phyloP scores from a whole-genome alignment of 805 yeast species.

The Zygoascus tannicola region DNA sequence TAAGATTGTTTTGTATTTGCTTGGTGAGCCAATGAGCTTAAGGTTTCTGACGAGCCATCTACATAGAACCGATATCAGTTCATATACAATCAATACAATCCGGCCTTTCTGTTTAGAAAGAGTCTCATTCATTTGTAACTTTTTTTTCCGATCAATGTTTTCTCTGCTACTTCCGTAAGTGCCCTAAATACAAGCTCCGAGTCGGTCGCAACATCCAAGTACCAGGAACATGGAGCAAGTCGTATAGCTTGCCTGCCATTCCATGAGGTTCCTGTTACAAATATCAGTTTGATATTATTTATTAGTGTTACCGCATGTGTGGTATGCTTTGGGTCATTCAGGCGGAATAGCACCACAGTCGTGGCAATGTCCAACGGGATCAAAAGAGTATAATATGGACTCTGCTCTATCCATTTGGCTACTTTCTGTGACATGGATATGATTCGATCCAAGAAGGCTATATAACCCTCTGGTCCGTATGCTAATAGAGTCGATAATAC shows the following conservation, averaged over 20 bases:
- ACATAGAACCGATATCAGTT: too few relatives aligned
- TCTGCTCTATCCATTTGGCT: slow-evolving; percentile 10
- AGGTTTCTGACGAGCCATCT: too few relatives aligned
- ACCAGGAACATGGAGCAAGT: slow-evolving; percentile 20
- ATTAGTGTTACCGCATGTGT: slow-evolving; percentile 8
- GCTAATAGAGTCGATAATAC: slow-evolving; percentile 16
- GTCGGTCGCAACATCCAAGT: slow-evolving; percentile 2
- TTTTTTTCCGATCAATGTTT: too few relatives aligned
- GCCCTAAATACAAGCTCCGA: not conserved
- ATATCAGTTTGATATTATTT: slow-evolving; percentile 13
- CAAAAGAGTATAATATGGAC: slow-evolving; percentile 14
- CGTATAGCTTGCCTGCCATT: slow-evolving; percentile 16
- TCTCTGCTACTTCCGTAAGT: not conserved
- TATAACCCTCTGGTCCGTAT: slow-evolving; percentile 17
- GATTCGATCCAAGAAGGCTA: slow-evolving; percentile 11
- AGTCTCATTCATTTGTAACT: too few relatives aligned
- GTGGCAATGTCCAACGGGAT: slow-evolving; percentile 8
- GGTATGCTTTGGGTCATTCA: slow-evolving; percentile 9
- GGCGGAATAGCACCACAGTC: slow-evolving; percentile 17
- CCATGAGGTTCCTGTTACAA: slow-evolving; percentile 17
- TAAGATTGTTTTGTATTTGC: too few relatives aligned
- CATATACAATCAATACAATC: too few relatives aligned
- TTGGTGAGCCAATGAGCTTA: too few relatives aligned
- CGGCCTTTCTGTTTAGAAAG: too few relatives aligned
- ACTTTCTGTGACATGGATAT: slow-evolving; percentile 10